Evolutionary conservation across 2,329 filamentous ascomycete genomes (phyloP).

Genomic region (Cladophialophora exuberans): DNA sequence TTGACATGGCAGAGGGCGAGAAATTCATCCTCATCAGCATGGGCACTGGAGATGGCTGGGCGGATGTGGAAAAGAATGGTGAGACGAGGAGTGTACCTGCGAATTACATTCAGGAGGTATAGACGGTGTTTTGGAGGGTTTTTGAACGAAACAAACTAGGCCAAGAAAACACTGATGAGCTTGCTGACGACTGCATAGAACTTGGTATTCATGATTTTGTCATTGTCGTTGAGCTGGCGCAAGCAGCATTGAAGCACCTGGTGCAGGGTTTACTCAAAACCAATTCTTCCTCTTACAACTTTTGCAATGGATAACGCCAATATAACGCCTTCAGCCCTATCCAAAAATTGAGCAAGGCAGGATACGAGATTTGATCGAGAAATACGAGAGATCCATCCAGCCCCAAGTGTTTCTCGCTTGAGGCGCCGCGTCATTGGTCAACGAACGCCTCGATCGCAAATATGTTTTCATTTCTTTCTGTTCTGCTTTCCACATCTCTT

Average conservation of each 20-base stretch:
- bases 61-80: slow-evolving; percentile 91
- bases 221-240: background rate
- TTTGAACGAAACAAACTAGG: no score
- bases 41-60: slow-evolving; percentile 93
- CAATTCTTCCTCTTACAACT: no score
- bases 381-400: slow-evolving; percentile 1
- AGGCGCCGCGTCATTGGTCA: background rate
- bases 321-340: background rate
- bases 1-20: slow-evolving; percentile 89
- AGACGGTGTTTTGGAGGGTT: background rate
- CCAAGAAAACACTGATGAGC: no score
- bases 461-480: background rate
- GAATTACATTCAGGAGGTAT: slow-evolving; percentile 81
- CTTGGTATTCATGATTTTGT: background rate
- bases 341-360: background rate
- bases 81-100: slow-evolving; percentile 81
- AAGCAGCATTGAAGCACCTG: background rate
- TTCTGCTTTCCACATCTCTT: background rate
- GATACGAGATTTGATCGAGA: background rate
- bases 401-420: background rate
- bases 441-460: background rate
- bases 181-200: slow-evolving; percentile 1
- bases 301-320: no score
- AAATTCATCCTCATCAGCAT: slow-evolving; percentile 85
- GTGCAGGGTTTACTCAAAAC: no score